phyloP scores from a whole-genome alignment of 805 yeast species.

The Lipomyces orientalis region DNA sequence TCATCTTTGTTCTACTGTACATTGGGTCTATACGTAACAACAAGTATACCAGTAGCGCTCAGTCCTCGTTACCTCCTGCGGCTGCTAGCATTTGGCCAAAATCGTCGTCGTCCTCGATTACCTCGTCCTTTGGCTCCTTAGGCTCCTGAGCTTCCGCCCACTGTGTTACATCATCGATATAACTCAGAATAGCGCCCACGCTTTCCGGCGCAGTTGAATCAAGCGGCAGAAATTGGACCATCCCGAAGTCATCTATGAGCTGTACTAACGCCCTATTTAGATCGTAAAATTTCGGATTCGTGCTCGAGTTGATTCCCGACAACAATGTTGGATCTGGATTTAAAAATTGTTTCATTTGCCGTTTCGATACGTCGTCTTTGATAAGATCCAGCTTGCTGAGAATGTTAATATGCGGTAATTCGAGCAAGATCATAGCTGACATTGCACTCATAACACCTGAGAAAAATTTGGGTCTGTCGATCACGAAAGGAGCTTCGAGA shows the following conservation, averaged over 20 bases:
- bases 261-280: conserved; percentile 84
- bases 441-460: conserved; percentile 95
- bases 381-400: conserved; percentile 86
- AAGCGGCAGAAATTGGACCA: conserved; percentile 95
- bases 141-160: conserved; percentile 98
- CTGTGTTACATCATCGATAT: conserved; percentile 95
- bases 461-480: conserved; percentile 89
- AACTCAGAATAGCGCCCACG: conserved; percentile 81
- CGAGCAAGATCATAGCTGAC: conserved; percentile 96
- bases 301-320: conserved; percentile 55
- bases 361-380: conserved; percentile 69
- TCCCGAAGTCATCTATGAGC: conserved; percentile 95
- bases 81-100: conserved; percentile 1
- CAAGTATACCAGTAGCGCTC: not conserved
- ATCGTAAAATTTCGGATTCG: conserved; percentile 68
- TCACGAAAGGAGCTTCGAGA: conserved; percentile 90
- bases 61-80: not conserved
- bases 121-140: conserved; percentile 86
- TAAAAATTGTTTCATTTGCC: conserved; percentile 79
- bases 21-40: not conserved
- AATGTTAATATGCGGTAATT: conserved; percentile 91
- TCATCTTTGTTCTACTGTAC: not conserved
- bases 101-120: conserved; percentile 57
- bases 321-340: conserved; percentile 90
- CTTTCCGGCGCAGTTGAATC: conserved; percentile 78